Evolutionary conservation across 2,329 filamentous ascomycete genomes (phyloP).

Genomic region (Pestalotiopsis sp.): DNA sequence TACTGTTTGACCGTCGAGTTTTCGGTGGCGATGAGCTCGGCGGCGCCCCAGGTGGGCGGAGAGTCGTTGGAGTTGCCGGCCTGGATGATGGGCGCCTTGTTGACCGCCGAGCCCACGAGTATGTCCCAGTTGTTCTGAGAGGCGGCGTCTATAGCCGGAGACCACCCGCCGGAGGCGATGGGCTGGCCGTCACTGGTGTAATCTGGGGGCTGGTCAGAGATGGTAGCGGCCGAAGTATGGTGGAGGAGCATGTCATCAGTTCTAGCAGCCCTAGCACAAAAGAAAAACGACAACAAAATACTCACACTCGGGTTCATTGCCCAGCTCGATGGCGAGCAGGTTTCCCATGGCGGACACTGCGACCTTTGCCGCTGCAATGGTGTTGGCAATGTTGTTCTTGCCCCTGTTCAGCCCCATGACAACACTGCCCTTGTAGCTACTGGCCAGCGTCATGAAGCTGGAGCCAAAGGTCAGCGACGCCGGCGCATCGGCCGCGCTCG

Average conservation of each 20-base stretch:
- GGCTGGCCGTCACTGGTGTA: constrained; percentile 38
- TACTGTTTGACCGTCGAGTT: constrained; percentile 39
- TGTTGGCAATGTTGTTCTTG: constrained; percentile 55
- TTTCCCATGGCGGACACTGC: constrained; percentile 49
- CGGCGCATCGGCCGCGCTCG: constrained; percentile 49
- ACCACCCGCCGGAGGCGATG: constrained; percentile 40
- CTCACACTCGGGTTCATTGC: constrained; percentile 44
- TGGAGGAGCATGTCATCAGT: no score
- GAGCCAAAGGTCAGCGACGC: constrained; percentile 53
- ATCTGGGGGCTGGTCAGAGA: constrained; percentile 26
- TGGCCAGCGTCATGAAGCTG: constrained; percentile 52
- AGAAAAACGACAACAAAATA: not conserved
- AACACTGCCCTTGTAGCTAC: constrained; percentile 49
- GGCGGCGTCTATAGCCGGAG: constrained; percentile 36
- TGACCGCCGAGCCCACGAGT: constrained; percentile 36
- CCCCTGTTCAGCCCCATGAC: constrained; percentile 57
- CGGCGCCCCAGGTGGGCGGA: constrained; percentile 40
- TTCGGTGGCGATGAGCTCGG: constrained; percentile 39
- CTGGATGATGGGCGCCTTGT: constrained; percentile 38
- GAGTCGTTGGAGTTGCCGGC: constrained; percentile 42
- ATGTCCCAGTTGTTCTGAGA: constrained; percentile 43
- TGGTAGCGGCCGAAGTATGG: not conserved
- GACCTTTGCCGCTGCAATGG: constrained; percentile 50
- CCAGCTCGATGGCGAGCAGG: constrained; percentile 39
- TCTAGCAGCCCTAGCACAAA: no score